Percentiles rank a stretch among this genome's conserved stretches.
phyloP scores from a whole-genome alignment of 371 early-diverging fungal species.

The Batkoa obscura region DNA sequence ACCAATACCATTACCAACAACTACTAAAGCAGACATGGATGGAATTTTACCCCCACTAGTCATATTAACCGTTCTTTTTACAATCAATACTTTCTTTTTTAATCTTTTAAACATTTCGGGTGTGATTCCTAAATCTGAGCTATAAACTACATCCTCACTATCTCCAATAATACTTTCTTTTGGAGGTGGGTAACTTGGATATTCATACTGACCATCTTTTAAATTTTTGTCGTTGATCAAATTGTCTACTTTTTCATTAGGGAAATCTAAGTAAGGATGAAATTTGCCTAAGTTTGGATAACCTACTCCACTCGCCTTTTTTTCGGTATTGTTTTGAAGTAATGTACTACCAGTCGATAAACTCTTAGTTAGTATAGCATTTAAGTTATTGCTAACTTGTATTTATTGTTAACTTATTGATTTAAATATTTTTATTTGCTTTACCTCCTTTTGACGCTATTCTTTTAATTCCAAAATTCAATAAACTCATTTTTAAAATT shows the following conservation, averaged over 20 bases:
- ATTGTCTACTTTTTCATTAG: background rate
- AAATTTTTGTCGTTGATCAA: background rate
- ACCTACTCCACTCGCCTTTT: no score
- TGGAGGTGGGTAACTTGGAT: background rate
- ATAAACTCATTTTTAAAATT: no score
- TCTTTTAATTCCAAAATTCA: no score
- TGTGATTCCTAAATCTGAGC: conserved; percentile 1
- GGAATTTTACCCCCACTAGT: conserved; percentile 71
- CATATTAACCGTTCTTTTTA: conserved; percentile 67
- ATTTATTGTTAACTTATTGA: no score
- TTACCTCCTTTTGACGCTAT: no score
- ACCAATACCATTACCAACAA: conserved; percentile 88
- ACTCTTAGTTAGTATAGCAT: no score
- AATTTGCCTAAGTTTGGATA: background rate
- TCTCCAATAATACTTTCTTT: background rate
- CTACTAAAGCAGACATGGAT: conserved; percentile 74
- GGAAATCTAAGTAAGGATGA: background rate
- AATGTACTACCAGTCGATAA: no score
- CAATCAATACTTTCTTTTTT: conserved; percentile 47
- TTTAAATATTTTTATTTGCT: no score
- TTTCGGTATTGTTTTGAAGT: no score
- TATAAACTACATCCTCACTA: background rate
- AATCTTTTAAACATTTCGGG: conserved; percentile 17
- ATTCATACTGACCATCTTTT: background rate
- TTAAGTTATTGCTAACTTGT: no score